Conservation (phyloP, 2,329 filamentous ascomycete genomes). For the Pseudogymnoascus sp. region DNA sequence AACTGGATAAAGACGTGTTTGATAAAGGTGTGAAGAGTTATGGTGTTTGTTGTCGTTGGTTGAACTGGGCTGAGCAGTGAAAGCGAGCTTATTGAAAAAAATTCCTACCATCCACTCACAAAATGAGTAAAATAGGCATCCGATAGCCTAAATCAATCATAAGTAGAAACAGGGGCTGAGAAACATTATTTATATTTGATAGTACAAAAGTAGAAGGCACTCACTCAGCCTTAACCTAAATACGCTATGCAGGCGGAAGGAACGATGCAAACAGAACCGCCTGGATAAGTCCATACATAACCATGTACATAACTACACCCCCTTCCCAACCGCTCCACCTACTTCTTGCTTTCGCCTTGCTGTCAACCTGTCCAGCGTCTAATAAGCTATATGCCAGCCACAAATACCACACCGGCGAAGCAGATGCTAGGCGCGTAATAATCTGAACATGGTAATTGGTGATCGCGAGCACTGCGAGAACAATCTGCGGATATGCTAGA, state of each 20-base stretch:
- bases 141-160: background rate
- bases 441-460: constrained; percentile 91
- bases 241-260: constrained; percentile 68
- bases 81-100: background rate
- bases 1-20: background rate
- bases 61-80: background rate
- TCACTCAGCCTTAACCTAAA: background rate
- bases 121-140: background rate
- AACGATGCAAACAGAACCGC: constrained; percentile 81
- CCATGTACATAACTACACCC: constrained; percentile 45
- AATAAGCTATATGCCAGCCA: constrained; percentile 51
- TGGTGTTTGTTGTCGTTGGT: background rate
- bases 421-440: constrained; percentile 79
- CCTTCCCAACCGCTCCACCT: constrained; percentile 17
- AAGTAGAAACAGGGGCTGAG: background rate
- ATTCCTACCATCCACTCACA: background rate
- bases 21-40: background rate
- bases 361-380: constrained; percentile 17
- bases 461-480: constrained; percentile 62
- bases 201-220: background rate
- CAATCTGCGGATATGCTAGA: constrained; percentile 62
- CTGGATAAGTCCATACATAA: constrained; percentile 78
- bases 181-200: background rate
- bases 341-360: constrained; percentile 19
- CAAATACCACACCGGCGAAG: constrained; percentile 84